Base-by-base conservation (phyloP, 2,329 filamentous ascomycete genomes). In the Penicillium verrucosum region DNA sequence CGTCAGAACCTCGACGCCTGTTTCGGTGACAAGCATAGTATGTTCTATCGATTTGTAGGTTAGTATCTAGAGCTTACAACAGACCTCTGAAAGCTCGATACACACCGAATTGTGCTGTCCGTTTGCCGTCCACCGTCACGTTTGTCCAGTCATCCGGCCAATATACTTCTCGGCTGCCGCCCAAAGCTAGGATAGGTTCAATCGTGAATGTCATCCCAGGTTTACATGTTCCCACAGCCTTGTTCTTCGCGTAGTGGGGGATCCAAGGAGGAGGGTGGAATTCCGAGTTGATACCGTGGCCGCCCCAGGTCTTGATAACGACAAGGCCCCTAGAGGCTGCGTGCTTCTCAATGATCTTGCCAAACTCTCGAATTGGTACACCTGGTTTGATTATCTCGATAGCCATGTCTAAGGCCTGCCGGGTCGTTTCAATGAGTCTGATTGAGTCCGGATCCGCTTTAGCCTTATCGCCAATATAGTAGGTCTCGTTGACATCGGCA, bases 81-180 rank as follows among this genome's bases (percentile, higher is more conserved):
- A 3, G 7, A 4, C 48, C 5, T 40, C 3, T 54, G 5, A 18
- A 48, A 32, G n/a, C 34, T 41, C 25, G 48, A 23, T 46, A 64
- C 65, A 3, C 27, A 69, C 65, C 66, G 85, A 97, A 97, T 70
- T 97, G 92, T n/a, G 92, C 92, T 14, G 91, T 93, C 71, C 83
- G 82, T 77, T 89, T 90, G 41, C 92, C 92, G 71, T 97, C 92
- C 58, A 86, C 83, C 0, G 92, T 97, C 3, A 89, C 89, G 73
- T 90, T 94, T 0, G 92, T 97, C 92, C 92, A 97, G 77, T 96
- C 89, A 73, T 97, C 92, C 0, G 92, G 92, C 92, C 92, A 97
- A 1, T 90, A 96, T 71, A 92, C 87, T 69, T 96, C 92, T 61
- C 84, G 84, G 72, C 92, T 88, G 61, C 87, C 90, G 44, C 92